A percentile compares a stretch with the other conserved stretches of the same genome.
Conservation (phyloP, 805 yeast species). For the Cephaloascus albidus region DNA sequence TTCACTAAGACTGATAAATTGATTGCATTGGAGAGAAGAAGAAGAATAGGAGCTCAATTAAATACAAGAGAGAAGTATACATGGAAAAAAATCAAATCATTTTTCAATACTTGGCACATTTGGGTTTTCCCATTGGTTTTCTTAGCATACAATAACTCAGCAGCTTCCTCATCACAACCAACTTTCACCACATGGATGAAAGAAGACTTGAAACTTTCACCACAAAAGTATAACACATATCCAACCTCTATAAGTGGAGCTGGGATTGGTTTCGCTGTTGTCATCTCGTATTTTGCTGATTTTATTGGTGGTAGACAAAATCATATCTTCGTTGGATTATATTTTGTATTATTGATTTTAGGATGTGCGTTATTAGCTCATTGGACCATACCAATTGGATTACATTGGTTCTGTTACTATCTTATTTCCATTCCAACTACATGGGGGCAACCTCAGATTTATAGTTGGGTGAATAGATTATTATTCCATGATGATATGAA, state of each 20-base stretch:
- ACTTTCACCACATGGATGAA: constrained; percentile 29
- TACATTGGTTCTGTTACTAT: constrained; percentile 43
- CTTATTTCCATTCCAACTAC: constrained; percentile 36
- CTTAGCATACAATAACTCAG: constrained; percentile 23
- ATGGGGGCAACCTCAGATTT: constrained; percentile 49
- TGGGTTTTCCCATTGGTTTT: constrained; percentile 30
- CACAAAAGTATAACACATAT: constrained; percentile 20
- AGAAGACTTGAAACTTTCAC: constrained; percentile 13
- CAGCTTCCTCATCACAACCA: constrained; percentile 23
- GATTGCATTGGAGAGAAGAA: constrained; percentile 38
- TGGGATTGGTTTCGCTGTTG: constrained; percentile 15
- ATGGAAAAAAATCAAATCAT: constrained; percentile 24
- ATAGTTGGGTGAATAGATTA: constrained; percentile 45
- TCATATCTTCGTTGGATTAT: constrained; percentile 22
- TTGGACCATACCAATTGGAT: constrained; percentile 40
- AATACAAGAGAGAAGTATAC: constrained; percentile 32
- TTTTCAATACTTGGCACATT: constrained; percentile 41
- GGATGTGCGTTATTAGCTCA: constrained; percentile 32
- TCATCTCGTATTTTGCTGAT: constrained; percentile 19
- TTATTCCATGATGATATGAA: constrained; percentile 33
- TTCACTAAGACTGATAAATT: constrained; percentile 31
- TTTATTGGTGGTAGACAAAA: constrained; percentile 22
- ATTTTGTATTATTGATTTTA: constrained; percentile 26
- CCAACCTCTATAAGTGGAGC: constrained; percentile 19
- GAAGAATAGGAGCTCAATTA: constrained; percentile 29